Evolutionary conservation across 495 filamentous ascomycete species (phyloP).

Genomic region (Penicillium tannophilum): DNA sequence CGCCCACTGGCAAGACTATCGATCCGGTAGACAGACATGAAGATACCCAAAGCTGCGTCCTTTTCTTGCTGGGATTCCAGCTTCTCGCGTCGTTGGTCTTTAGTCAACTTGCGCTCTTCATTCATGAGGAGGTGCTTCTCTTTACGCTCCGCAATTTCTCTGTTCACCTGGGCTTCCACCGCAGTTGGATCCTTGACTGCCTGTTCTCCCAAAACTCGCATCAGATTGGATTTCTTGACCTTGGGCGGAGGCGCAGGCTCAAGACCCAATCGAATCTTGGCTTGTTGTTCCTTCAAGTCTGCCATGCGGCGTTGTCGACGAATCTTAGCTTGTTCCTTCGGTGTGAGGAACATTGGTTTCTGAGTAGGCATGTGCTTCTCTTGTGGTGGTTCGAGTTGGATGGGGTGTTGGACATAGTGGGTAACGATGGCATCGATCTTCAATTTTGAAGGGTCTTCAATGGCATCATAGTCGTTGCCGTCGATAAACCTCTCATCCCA

Average conservation of each 20-base stretch:
- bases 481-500: conserved; percentile 91
- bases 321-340: conserved; percentile 87
- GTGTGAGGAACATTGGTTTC: conserved; percentile 91
- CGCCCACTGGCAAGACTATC: conserved; percentile 84
- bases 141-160: conserved; percentile 83
- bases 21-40: conserved; percentile 84
- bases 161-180: conserved; percentile 90
- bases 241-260: conserved; percentile 89
- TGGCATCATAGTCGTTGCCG: conserved; percentile 69
- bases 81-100: conserved; percentile 88
- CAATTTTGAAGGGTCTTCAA: conserved; percentile 62
- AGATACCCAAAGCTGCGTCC: conserved; percentile 83
- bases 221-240: conserved; percentile 92
- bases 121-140: conserved; percentile 76
- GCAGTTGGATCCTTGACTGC: conserved; percentile 97
- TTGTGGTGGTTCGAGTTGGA: conserved; percentile 87
- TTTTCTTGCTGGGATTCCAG: conserved; percentile 79
- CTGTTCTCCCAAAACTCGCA: conserved; percentile 96
- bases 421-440: conserved; percentile 81
- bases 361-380: conserved; percentile 76
- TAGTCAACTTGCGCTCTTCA: conserved; percentile 85
- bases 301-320: conserved; percentile 89
- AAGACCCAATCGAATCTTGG: conserved; percentile 89
- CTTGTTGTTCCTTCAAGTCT: conserved; percentile 91
- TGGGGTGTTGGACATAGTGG: conserved; percentile 87